Percentiles rank a stretch among this genome's conserved stretches.
Evolutionary conservation across 129 eudicot species (phyloP).

Genomic region (Oenanthe sinensis): DNA sequence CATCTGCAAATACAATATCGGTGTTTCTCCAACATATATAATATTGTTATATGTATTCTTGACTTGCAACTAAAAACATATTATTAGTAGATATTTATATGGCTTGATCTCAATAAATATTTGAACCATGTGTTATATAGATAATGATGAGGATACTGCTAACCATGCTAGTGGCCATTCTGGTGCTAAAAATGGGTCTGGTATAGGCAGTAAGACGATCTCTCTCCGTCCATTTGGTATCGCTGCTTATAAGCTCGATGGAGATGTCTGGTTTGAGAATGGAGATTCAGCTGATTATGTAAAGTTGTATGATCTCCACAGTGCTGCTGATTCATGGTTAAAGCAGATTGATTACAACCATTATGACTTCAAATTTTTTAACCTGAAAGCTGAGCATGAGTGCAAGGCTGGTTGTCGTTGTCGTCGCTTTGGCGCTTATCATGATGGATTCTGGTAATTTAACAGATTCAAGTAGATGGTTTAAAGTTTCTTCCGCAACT

Average conservation of each 20-base stretch:
- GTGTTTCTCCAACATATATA: neutral
- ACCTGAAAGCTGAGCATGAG: neutral
- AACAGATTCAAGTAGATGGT: neutral
- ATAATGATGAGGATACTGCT: neutral
- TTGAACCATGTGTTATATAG: neutral
- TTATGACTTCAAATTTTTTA: slow-evolving; percentile 24
- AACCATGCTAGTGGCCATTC: neutral
- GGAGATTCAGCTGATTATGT: slow-evolving; percentile 1
- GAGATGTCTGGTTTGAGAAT: slow-evolving; percentile 20
- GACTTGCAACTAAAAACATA: too few species aligned
- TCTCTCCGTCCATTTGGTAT: slow-evolving; percentile 32
- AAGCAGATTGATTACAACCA: slow-evolving; percentile 27
- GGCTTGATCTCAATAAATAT: too few species aligned
- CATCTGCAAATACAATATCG: neutral
- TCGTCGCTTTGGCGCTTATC: neutral
- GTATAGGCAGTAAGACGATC: neutral
- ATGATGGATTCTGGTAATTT: neutral
- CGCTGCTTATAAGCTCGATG: slow-evolving; percentile 22
- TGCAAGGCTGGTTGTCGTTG: neutral
- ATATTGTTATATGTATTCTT: neutral
- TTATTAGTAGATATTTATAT: too few species aligned
- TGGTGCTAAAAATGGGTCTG: neutral
- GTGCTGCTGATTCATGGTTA: slow-evolving; percentile 37
- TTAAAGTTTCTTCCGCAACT: neutral
- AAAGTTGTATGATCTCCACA: slow-evolving; percentile 12